A percentile compares a stretch with the other conserved stretches of the same genome.
These are phyloP conservation scores for Alternaria conjuncta DNA, from an alignment of 2,329 filamentous ascomycete species.

Conservation along the genomic window DNA sequence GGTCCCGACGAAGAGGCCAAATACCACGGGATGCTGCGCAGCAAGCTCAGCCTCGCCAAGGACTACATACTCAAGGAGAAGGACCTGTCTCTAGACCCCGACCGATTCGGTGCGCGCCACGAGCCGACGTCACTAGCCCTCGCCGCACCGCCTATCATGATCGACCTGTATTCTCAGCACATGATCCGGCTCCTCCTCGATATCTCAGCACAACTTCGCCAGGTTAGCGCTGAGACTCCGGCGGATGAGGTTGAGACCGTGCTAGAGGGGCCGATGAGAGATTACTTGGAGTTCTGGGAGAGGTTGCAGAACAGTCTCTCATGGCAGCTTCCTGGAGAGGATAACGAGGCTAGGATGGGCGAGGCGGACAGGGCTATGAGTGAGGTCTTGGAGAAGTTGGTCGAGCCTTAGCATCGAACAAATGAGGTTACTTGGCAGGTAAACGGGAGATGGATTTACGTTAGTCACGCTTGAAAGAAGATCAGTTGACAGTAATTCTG, in stretches of 20 bases:
- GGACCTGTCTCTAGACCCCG: neutral
- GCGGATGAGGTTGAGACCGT: neutral
- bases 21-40: neutral
- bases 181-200: neutral
- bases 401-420: neutral
- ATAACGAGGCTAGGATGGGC: neutral
- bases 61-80: neutral
- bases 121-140: neutral
- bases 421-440: neutral
- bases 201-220: neutral
- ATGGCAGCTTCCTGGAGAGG: neutral
- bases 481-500: neutral
- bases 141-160: neutral
- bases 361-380: neutral
- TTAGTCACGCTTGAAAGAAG: neutral
- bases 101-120: neutral
- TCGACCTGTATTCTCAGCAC: neutral
- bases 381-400: slow-evolving; percentile 1
- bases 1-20: neutral
- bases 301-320: neutral
- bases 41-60: neutral
- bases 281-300: neutral
- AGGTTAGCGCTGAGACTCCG: neutral
- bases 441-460: neutral
- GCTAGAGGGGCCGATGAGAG: neutral